Percentiles rank a stretch among this genome's conserved stretches.
Evolutionary conservation across 768 basidiomycete genomes (phyloP).

Genomic region (Coprinopsis sp.): DNA sequence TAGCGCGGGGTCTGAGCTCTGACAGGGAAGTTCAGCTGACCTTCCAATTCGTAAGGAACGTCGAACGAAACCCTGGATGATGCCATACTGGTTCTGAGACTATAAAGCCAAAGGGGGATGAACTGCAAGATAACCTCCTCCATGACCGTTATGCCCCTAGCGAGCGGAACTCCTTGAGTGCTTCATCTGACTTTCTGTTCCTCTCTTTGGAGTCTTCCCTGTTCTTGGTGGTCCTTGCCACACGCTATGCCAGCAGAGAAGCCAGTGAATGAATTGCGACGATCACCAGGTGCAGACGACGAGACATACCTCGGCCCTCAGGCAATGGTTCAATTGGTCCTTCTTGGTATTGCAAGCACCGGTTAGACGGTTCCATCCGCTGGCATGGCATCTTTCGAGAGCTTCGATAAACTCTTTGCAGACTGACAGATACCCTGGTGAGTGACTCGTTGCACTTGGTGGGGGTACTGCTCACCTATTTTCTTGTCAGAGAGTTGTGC

Average conservation of each 20-base stretch:
- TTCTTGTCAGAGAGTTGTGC: slow-evolving; percentile 68
- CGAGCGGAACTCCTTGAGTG: slow-evolving; percentile 53
- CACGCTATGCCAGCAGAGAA: slow-evolving; percentile 40
- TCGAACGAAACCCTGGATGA: no score
- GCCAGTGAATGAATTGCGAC: slow-evolving; percentile 9
- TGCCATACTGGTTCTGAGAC: no score
- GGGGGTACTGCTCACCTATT: slow-evolving; percentile 38
- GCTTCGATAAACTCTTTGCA: slow-evolving; percentile 78
- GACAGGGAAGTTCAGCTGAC: no score
- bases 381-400: slow-evolving; percentile 64
- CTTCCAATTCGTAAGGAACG: no score
- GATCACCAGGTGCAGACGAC: neutral
- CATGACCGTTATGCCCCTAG: slow-evolving; percentile 4
- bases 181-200: slow-evolving; percentile 52
- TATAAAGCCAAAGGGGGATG: neutral
- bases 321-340: slow-evolving; percentile 62
- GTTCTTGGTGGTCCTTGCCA: slow-evolving; percentile 55
- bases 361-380: slow-evolving; percentile 57
- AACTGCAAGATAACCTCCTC: neutral
- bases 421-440: slow-evolving; percentile 31
- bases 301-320: slow-evolving; percentile 64
- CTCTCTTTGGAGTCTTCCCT: slow-evolving; percentile 56
- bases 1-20: no score
- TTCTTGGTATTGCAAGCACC: slow-evolving; percentile 71
- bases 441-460: slow-evolving; percentile 6